Conservation (phyloP, 1,139 yeast species). For the Blastobotrys capitulatus region DNA sequence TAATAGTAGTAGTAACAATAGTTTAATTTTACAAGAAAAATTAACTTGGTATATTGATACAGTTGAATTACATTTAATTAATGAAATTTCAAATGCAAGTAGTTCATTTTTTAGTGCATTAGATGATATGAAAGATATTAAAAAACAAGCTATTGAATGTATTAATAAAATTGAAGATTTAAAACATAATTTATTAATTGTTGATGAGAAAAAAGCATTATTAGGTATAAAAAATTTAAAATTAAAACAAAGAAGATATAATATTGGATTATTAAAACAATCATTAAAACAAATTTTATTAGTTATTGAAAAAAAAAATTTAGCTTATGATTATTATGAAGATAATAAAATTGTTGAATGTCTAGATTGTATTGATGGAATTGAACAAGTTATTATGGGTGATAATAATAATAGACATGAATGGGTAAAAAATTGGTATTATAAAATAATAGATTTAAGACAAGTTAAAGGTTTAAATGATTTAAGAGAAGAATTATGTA, state of each 20-base stretch:
- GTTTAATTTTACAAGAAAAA: slow-evolving; percentile 67
- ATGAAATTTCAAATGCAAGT: slow-evolving; percentile 80
- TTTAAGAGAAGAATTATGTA: slow-evolving; percentile 47
- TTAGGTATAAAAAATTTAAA: slow-evolving; percentile 50
- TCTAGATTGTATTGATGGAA: slow-evolving; percentile 50
- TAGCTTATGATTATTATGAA: slow-evolving; percentile 23
- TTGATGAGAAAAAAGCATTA: slow-evolving; percentile 49
- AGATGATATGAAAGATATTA: slow-evolving; percentile 65
- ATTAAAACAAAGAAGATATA: slow-evolving; percentile 49
- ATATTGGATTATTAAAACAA: slow-evolving; percentile 58
- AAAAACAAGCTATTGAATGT: slow-evolving; percentile 50
- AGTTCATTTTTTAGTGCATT: slow-evolving; percentile 79
- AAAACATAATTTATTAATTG: slow-evolving; percentile 28
- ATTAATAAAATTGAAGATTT: slow-evolving; percentile 46
- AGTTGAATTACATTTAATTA: slow-evolving; percentile 73
- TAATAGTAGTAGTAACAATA: slow-evolving; percentile 39
- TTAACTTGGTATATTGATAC: slow-evolving; percentile 78
- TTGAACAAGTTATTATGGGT: slow-evolving; percentile 56
- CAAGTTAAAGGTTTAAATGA: slow-evolving; percentile 54
- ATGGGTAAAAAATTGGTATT: slow-evolving; percentile 44
- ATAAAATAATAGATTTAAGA: slow-evolving; percentile 47
- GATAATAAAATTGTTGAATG: slow-evolving; percentile 34
- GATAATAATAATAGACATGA: slow-evolving; percentile 22
- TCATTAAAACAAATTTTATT: slow-evolving; percentile 51
- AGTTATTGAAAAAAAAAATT: slow-evolving; percentile 14